A percentile compares a stretch with the other conserved stretches of the same genome.
These are phyloP conservation scores for Mallotus japonicus DNA, from an alignment of 441 rosid species.

Conservation along the genomic window DNA sequence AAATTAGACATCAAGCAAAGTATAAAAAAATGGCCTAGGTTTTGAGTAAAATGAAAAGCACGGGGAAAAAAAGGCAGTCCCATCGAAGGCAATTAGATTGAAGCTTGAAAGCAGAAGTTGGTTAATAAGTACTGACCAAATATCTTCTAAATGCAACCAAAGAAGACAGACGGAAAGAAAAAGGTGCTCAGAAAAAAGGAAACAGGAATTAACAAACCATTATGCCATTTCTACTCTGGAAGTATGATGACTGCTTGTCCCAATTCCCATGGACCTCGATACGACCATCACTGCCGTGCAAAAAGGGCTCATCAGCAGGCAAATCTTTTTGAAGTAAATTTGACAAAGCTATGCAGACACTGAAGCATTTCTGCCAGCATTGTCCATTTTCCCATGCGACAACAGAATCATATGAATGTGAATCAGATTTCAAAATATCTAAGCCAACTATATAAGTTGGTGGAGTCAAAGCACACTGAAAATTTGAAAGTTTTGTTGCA, in stretches of 20 bases:
- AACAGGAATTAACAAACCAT: slow-evolving; percentile 62
- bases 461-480: slow-evolving; percentile 31
- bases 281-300: slow-evolving; percentile 59
- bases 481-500: slow-evolving; percentile 33
- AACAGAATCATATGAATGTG: slow-evolving; percentile 46
- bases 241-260: slow-evolving; percentile 60
- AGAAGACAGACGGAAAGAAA: neutral
- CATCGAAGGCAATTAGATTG: neutral
- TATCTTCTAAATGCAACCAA: neutral
- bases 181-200: slow-evolving; percentile 4
- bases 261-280: slow-evolving; percentile 59
- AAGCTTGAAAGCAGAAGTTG: neutral
- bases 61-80: neutral
- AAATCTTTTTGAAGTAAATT: slow-evolving; percentile 49
- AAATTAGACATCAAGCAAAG: neutral
- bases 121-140: neutral
- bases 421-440: slow-evolving; percentile 65
- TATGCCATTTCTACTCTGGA: slow-evolving; percentile 54
- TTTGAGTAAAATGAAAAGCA: neutral
- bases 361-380: slow-evolving; percentile 73
- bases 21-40: neutral
- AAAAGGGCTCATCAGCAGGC: slow-evolving; percentile 44
- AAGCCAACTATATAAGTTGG: slow-evolving; percentile 80
- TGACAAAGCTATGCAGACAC: slow-evolving; percentile 61
- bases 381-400: slow-evolving; percentile 50